Conservation (phyloP, 257 asterid species). For the Paraleonurus japonicus region DNA sequence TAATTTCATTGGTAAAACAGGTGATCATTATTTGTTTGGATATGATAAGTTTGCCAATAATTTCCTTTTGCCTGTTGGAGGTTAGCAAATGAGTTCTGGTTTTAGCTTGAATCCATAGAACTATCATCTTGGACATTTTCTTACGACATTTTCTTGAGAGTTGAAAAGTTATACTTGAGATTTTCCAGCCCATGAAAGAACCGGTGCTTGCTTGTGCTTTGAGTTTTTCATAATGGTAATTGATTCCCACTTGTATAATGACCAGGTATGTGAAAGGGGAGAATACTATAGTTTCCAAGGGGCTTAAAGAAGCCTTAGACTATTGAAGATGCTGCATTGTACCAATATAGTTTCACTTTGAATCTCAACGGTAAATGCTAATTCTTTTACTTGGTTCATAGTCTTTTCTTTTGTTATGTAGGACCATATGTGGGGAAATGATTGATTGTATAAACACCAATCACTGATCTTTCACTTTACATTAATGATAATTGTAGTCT, state of each 20-base stretch:
- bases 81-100: conserved; percentile 4
- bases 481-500: background rate
- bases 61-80: background rate
- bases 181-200: conserved; percentile 3
- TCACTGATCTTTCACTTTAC: background rate
- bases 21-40: conserved; percentile 2
- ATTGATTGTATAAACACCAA: background rate
- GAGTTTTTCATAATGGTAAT: conserved; percentile 5
- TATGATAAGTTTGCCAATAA: background rate
- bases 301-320: conserved; percentile 15
- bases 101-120: conserved; percentile 19
- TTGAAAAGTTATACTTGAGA: background rate
- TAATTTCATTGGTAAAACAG: background rate
- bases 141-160: background rate
- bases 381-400: background rate
- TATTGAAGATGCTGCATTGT: conserved; percentile 19
- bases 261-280: conserved; percentile 30
- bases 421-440: background rate
- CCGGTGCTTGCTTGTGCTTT: background rate
- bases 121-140: background rate
- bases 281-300: conserved; percentile 8
- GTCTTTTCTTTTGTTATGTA: background rate
- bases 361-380: conserved; percentile 24
- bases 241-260: conserved; percentile 12
- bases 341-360: background rate